phyloP scores from a whole-genome alignment of 805 yeast genomes.

The Priceomyces castillae region DNA sequence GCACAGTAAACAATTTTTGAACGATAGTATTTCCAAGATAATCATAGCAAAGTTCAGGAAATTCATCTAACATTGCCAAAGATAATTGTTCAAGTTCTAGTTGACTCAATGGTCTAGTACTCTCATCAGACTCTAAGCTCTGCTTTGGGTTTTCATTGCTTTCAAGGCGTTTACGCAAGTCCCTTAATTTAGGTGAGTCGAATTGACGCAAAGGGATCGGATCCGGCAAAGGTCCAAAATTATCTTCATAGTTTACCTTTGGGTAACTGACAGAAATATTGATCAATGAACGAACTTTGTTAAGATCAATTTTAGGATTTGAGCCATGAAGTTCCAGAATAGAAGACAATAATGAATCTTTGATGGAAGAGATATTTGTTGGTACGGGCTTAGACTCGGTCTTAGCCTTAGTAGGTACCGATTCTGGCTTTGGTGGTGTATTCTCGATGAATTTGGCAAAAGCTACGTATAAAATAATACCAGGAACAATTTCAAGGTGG shows the following conservation, averaged over 20 bases:
- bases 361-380: slow-evolving; percentile 24
- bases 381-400: slow-evolving; percentile 13
- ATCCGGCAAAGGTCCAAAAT: slow-evolving; percentile 76
- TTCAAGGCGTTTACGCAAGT: slow-evolving; percentile 63
- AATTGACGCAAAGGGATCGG: slow-evolving; percentile 66
- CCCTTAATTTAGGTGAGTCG: slow-evolving; percentile 86
- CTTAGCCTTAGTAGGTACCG: slow-evolving; percentile 1
- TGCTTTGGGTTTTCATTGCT: slow-evolving; percentile 23
- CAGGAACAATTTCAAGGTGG: slow-evolving; percentile 80
- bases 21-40: slow-evolving; percentile 95
- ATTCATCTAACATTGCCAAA: slow-evolving; percentile 78
- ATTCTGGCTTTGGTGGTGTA: slow-evolving; percentile 5
- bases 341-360: slow-evolving; percentile 17
- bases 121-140: slow-evolving; percentile 8
- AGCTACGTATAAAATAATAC: slow-evolving; percentile 70
- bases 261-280: slow-evolving; percentile 28
- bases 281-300: slow-evolving; percentile 47
- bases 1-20: slow-evolving; percentile 78
- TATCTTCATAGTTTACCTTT: slow-evolving; percentile 49
- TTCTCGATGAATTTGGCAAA: slow-evolving; percentile 69
- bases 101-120: slow-evolving; percentile 31
- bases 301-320: slow-evolving; percentile 23
- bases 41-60: slow-evolving; percentile 88
- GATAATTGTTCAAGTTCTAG: slow-evolving; percentile 79
- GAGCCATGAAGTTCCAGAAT: slow-evolving; percentile 17